Evolutionary conservation across 192 early-diverging fungal species (phyloP).

Genomic region (Coemansia sp.): DNA sequence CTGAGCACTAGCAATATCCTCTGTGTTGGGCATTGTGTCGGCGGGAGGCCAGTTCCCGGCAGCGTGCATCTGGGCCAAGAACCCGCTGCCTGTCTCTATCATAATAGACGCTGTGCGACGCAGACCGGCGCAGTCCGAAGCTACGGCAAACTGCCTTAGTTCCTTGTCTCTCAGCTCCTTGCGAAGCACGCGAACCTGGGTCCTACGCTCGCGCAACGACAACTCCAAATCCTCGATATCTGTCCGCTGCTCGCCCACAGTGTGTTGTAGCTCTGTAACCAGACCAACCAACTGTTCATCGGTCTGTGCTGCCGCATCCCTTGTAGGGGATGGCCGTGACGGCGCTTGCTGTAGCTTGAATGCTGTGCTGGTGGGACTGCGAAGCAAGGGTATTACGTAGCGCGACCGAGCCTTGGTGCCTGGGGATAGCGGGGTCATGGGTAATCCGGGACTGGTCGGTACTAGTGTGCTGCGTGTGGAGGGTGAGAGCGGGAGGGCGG

Average conservation of each 20-base stretch:
- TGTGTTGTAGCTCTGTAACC: slow-evolving; percentile 20
- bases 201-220: slow-evolving; percentile 27
- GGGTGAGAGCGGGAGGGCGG: slow-evolving; percentile 22
- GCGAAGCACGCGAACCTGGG: slow-evolving; percentile 30
- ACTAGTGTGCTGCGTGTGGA: slow-evolving; percentile 7
- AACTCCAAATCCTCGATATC: slow-evolving; percentile 41
- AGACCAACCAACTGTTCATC: slow-evolving; percentile 3
- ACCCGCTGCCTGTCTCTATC: background rate
- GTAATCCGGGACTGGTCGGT: background rate
- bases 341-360: slow-evolving; percentile 11
- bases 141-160: slow-evolving; percentile 37
- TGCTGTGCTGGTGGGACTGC: background rate
- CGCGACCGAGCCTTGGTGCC: background rate
- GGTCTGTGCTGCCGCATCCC: background rate
- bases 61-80: slow-evolving; percentile 2
- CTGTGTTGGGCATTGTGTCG: background rate
- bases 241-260: slow-evolving; percentile 20
- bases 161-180: slow-evolving; percentile 33
- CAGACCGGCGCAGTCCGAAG: slow-evolving; percentile 32
- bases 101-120: slow-evolving; percentile 29
- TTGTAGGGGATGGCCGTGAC: background rate
- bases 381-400: slow-evolving; percentile 5
- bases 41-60: background rate
- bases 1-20: background rate
- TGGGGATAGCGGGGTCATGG: slow-evolving; percentile 18